Base-by-base conservation (phyloP, 345 rosid species). In the Eucalyptus marginata region DNA sequence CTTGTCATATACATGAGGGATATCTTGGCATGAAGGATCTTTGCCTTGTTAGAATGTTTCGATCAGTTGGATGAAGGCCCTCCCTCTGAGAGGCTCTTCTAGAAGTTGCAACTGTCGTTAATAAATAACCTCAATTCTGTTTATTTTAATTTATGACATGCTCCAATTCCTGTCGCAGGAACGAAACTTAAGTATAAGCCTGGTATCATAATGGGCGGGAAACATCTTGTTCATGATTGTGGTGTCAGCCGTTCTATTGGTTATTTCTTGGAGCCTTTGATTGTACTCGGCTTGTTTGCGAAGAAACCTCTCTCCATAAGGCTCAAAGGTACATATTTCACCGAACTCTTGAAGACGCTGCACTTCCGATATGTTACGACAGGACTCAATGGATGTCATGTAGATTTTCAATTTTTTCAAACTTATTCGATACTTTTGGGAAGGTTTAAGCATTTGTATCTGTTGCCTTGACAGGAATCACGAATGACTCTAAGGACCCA, bases 131-230 rank as follows among this genome's bases (percentile, higher is more conserved):
- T 76, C 27, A 40, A 76, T 76, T 22, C 27, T 71, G 24, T 3
- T 58, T 66, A 43, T 24, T 52, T 27, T 43, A 5, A 18, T 58
- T 13, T 14, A 52, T 40, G 22, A 17, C 46, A 29, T 36, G 44
- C 47, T 40, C 46, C 64, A 44, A 54, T 24, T 54, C 49, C 5
- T 22, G 49, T 59, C 4, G 89, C 93, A 95, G 99, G 97, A 12
- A 95, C 96, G 7, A 91, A 88, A 86, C 87, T 97, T 51, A 94
- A 92, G 91, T 97, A 96, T 93, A 95, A 95, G 91, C 98, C 99
- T 36, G 99, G 99, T 89, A 93, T 90, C 49, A 91, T 97, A 86
- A 92, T 95, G 93, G 99, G 99, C 56, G 99, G 99, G 88, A 97
- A 92, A 89, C 90, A 94, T 85, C 90, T 94, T 88, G 94, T 93